A percentile compares a stretch with the other conserved stretches of the same genome.
Evolutionary conservation across 345 rosid genomes (phyloP).

Genomic region (Salix dunnii): DNA sequence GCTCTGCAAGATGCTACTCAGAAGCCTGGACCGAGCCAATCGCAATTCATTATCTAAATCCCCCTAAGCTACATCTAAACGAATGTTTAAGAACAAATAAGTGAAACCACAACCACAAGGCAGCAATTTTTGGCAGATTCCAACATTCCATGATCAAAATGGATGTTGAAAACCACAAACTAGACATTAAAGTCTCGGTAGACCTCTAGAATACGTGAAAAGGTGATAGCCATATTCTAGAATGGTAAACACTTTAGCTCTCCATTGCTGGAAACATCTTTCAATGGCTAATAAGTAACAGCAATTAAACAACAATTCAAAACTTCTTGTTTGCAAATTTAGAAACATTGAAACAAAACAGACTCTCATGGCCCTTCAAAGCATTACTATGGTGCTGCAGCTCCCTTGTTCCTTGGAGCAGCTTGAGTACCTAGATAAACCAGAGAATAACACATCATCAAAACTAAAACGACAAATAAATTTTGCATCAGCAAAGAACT

Average conservation of each 20-base stretch:
- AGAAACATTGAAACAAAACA: slow-evolving; percentile 17
- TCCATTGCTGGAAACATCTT: slow-evolving; percentile 2
- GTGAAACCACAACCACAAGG: neutral
- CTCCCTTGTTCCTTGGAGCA: slow-evolving; percentile 24
- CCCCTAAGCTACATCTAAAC: neutral
- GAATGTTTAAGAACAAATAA: neutral
- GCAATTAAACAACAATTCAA: slow-evolving; percentile 12
- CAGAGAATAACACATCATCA: neutral
- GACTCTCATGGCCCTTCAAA: neutral
- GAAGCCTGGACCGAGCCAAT: neutral
- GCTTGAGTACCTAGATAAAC: slow-evolving; percentile 15
- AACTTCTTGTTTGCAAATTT: slow-evolving; percentile 15
- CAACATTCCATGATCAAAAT: neutral
- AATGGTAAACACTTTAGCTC: neutral
- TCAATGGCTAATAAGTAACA: neutral
- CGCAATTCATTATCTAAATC: too few species aligned
- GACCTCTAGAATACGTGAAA: neutral
- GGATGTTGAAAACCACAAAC: neutral
- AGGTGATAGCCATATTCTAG: neutral
- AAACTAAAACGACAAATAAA: neutral
- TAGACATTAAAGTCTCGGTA: neutral
- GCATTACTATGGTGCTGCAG: slow-evolving; percentile 20
- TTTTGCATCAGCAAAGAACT: neutral
- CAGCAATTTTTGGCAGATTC: neutral
- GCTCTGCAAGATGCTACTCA: neutral